phyloP scores from a whole-genome alignment of 106 monocot species.

The Xerophyta viscosa region DNA sequence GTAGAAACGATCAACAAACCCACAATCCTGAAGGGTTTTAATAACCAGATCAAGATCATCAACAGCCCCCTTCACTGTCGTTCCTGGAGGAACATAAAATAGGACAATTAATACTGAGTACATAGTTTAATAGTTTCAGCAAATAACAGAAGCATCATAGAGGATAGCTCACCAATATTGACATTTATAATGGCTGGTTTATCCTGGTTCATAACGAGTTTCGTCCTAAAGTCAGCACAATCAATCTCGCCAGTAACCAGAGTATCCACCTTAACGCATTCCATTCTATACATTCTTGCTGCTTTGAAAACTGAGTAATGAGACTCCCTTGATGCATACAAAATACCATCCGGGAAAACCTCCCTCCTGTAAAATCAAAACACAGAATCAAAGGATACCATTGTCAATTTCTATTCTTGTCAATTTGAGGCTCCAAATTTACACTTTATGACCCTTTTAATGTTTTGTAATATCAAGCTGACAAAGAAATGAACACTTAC shows the following conservation, averaged over 20 bases:
- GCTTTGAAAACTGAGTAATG: constrained; percentile 84
- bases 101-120: neutral
- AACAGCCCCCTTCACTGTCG: constrained; percentile 84
- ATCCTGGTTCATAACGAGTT: constrained; percentile 37
- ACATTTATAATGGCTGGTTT: constrained; percentile 73
- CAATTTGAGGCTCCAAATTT: neutral
- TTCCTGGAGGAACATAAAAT: constrained; percentile 29
- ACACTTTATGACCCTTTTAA: neutral
- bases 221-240: constrained; percentile 39
- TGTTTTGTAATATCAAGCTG: neutral
- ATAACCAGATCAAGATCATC: constrained; percentile 87
- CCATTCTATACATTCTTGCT: constrained; percentile 74
- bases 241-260: constrained; percentile 67
- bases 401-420: too few species aligned
- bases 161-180: constrained; percentile 45
- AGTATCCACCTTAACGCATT: constrained; percentile 57
- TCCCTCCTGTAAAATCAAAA: constrained; percentile 39
- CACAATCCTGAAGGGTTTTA: constrained; percentile 65
- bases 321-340: constrained; percentile 64
- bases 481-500: constrained; percentile 15
- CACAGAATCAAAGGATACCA: neutral
- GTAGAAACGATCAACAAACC: constrained; percentile 80
- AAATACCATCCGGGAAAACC: constrained; percentile 47
- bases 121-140: neutral
- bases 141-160: neutral